Conservation (phyloP, 768 basidiomycete species). For the Phylloporus scabripes region DNA sequence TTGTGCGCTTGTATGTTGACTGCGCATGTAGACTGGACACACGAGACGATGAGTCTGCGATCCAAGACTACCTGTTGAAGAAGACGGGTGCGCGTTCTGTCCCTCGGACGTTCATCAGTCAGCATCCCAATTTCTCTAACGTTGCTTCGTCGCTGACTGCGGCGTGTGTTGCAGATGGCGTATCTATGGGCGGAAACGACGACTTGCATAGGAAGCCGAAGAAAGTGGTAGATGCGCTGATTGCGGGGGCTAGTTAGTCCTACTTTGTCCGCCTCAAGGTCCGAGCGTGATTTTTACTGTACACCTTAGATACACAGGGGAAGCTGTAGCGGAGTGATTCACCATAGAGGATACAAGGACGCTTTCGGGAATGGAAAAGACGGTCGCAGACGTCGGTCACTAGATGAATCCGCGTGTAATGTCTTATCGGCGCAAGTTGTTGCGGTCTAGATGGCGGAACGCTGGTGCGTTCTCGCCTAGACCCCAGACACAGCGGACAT, state of each 20-base stretch:
- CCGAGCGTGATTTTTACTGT: not conserved
- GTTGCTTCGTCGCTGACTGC: not conserved
- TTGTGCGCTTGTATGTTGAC: not conserved
- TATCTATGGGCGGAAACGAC: slow-evolving; percentile 17
- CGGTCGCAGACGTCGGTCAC: not conserved
- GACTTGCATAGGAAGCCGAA: slow-evolving; percentile 9
- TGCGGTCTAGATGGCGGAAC: not conserved
- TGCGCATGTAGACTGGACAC: slow-evolving; percentile 44
- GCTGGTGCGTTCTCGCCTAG: not conserved
- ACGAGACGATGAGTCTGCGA: slow-evolving; percentile 50
- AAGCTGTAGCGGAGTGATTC: not conserved
- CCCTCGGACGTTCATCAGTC: slow-evolving; percentile 74
- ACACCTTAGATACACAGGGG: slow-evolving; percentile 1
- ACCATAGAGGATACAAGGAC: not conserved
- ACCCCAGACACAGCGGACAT: not conserved
- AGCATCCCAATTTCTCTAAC: slow-evolving; percentile 9
- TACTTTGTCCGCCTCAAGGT: not conserved
- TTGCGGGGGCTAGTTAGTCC: slow-evolving; percentile 6
- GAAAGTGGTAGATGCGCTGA: slow-evolving; percentile 4
- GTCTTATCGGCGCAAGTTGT: not conserved
- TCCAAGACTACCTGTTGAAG: slow-evolving; percentile 58
- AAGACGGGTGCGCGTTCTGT: slow-evolving; percentile 70
- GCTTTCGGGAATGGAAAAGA: not conserved
- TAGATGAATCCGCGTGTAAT: not conserved
- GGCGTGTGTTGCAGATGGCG: slow-evolving; percentile 11